Conservation (phyloP, 2,329 filamentous ascomycete species). For the Xylariaceae sp. region DNA sequence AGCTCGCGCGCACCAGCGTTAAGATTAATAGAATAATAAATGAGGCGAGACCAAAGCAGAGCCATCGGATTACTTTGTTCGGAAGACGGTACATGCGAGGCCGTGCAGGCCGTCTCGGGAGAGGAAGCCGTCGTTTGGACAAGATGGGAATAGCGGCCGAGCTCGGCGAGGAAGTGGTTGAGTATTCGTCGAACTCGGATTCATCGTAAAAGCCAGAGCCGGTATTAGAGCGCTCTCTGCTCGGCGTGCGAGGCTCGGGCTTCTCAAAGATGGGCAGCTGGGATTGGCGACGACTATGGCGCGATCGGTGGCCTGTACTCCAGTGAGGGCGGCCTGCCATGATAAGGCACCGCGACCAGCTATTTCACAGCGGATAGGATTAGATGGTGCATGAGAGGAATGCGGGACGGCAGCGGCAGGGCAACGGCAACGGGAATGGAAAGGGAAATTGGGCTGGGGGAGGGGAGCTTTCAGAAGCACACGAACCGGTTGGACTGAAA, state of each 20-base stretch:
- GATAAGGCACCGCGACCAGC: slow-evolving; percentile 12
- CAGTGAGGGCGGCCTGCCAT: slow-evolving; percentile 47
- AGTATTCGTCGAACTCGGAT: slow-evolving; percentile 35
- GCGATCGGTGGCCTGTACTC: slow-evolving; percentile 44
- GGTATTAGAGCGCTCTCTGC: slow-evolving; percentile 49
- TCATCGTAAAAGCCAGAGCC: slow-evolving; percentile 46
- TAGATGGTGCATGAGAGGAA: background rate
- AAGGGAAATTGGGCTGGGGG: background rate
- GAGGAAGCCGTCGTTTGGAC: slow-evolving; percentile 30
- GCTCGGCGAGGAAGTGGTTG: slow-evolving; percentile 42
- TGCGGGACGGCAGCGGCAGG: background rate
- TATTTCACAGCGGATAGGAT: background rate
- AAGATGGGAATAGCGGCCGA: slow-evolving; percentile 43
- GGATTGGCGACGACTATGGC: slow-evolving; percentile 38
- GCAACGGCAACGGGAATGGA: background rate
- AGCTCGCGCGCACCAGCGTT: slow-evolving; percentile 67
- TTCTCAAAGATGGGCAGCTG: slow-evolving; percentile 49
- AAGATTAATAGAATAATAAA: slow-evolving; percentile 72
- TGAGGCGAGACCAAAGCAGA: slow-evolving; percentile 66
- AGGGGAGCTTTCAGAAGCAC: background rate
- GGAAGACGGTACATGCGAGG: slow-evolving; percentile 57
- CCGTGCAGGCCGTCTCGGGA: slow-evolving; percentile 32
- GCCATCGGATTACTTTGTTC: slow-evolving; percentile 68
- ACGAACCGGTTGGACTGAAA: slow-evolving; percentile 10
- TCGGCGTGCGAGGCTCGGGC: slow-evolving; percentile 30